Percentiles rank a stretch among this genome's conserved stretches.
phyloP scores from a whole-genome alignment of 2,329 filamentous ascomycete genomes.

The Colletotrichum sp. region DNA sequence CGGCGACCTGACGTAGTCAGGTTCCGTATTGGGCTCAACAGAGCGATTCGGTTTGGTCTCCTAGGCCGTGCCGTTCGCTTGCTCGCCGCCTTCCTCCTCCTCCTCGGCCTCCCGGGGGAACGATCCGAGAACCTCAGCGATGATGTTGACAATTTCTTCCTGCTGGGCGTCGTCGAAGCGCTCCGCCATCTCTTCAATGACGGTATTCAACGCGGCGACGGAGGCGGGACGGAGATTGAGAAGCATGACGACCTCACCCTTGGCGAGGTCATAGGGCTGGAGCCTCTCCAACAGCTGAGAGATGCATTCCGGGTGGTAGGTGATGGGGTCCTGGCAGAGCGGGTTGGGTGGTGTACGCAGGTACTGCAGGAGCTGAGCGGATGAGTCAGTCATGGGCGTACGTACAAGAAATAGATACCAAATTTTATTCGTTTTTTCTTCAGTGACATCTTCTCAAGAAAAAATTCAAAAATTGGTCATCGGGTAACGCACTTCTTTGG shows the following conservation, averaged over 20 bases:
- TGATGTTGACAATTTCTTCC: constrained; percentile 58
- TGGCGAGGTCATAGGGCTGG: constrained; percentile 63
- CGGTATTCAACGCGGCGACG: constrained; percentile 61
- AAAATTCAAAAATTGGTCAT: background rate
- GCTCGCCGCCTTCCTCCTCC: constrained; percentile 36
- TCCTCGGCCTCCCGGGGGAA: constrained; percentile 36
- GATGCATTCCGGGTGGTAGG: constrained; percentile 59
- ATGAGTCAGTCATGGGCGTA: constrained; percentile 18
- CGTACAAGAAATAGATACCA: constrained; percentile 6
- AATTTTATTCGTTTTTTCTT: background rate
- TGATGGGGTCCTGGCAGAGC: constrained; percentile 56
- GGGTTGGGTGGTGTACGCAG: constrained; percentile 59
- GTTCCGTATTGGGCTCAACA: background rate
- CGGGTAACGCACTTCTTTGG: constrained; percentile 61
- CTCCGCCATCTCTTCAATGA: constrained; percentile 68
- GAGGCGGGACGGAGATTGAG: constrained; percentile 67
- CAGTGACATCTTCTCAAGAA: background rate
- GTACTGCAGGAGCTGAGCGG: constrained; percentile 62
- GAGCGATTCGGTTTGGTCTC: background rate
- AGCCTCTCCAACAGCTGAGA: constrained; percentile 58
- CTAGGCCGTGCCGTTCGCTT: constrained; percentile 41
- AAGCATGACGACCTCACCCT: constrained; percentile 72
- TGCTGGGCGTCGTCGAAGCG: constrained; percentile 66
- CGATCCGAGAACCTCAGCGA: constrained; percentile 62
- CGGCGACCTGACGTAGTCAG: background rate